A percentile compares a stretch with the other conserved stretches of the same genome.
phyloP scores from a whole-genome alignment of 257 asterid species.

The Avicennia marina region DNA sequence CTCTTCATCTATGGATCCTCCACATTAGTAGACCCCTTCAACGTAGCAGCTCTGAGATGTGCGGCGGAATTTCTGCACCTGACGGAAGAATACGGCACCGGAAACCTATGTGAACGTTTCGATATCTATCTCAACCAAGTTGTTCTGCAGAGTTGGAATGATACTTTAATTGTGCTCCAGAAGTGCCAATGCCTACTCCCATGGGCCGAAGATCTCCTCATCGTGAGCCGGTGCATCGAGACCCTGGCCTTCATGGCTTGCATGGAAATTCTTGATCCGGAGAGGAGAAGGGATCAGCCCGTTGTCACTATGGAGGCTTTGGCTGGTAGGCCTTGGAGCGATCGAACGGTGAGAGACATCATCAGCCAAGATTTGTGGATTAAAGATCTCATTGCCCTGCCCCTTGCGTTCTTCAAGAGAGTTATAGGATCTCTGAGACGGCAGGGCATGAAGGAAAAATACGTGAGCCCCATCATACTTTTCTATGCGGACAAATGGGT shows the following conservation, averaged over 20 bases:
- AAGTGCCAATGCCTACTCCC: conserved; percentile 56
- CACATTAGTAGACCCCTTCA: conserved; percentile 51
- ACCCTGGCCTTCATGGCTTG: conserved; percentile 84
- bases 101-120: conserved; percentile 56
- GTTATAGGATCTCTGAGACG: conserved; percentile 60
- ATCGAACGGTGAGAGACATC: conserved; percentile 30
- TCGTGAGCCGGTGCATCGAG: conserved; percentile 74
- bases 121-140: conserved; percentile 74
- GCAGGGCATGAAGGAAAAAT: conserved; percentile 77
- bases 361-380: conserved; percentile 55
- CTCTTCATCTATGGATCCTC: conserved; percentile 71
- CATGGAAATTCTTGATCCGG: conserved; percentile 88
- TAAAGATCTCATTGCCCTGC: conserved; percentile 57
- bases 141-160: conserved; percentile 64
- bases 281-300: conserved; percentile 57
- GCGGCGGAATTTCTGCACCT: conserved; percentile 65
- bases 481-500: conserved; percentile 53
- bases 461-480: conserved; percentile 56
- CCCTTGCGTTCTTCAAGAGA: conserved; percentile 54
- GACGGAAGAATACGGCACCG: conserved; percentile 42
- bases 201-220: conserved; percentile 54
- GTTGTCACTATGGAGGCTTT: conserved; percentile 44
- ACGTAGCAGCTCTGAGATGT: conserved; percentile 61
- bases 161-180: conserved; percentile 55
- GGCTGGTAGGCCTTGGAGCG: conserved; percentile 37